These are phyloP conservation scores for Sicyos edulis DNA, from an alignment of 306 rosid genomes.

Conservation along the genomic window DNA sequence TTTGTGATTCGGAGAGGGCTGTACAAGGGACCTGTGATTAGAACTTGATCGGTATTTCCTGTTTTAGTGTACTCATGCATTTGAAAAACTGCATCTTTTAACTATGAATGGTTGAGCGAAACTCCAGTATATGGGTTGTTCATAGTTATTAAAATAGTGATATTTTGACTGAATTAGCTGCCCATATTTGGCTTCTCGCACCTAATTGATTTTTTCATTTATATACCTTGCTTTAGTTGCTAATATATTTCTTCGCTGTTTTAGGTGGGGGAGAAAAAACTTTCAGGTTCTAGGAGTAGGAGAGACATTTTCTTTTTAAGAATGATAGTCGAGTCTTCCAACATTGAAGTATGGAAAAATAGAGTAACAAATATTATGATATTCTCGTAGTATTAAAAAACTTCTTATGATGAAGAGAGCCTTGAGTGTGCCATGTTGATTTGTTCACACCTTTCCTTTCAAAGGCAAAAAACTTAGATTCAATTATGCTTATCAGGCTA, in stretches of 20 bases:
- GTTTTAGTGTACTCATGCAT: constrained; percentile 31
- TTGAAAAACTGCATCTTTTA: constrained; percentile 30
- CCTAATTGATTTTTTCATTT: not conserved
- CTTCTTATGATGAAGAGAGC: not conserved
- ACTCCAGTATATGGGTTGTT: constrained; percentile 34
- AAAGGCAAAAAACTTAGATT: not conserved
- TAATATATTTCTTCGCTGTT: not conserved
- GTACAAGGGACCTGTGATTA: constrained; percentile 89
- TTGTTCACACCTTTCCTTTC: not conserved
- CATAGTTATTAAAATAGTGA: constrained; percentile 26
- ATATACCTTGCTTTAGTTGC: not conserved
- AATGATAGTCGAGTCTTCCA: no score
- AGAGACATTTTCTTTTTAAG: no score
- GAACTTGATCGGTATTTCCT: constrained; percentile 43
- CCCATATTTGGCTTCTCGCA: constrained; percentile 8
- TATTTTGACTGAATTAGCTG: constrained; percentile 13
- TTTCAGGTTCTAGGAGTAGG: no score
- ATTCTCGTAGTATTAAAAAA: not conserved
- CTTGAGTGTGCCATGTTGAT: not conserved
- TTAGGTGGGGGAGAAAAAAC: not conserved
- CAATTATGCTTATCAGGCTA: not conserved
- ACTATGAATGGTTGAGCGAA: constrained; percentile 40
- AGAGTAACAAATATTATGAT: not conserved
- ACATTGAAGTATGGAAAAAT: no score
- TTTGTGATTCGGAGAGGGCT: constrained; percentile 81